phyloP scores from a whole-genome alignment of 192 early-diverging fungal species.

The Coemansia sp. region DNA sequence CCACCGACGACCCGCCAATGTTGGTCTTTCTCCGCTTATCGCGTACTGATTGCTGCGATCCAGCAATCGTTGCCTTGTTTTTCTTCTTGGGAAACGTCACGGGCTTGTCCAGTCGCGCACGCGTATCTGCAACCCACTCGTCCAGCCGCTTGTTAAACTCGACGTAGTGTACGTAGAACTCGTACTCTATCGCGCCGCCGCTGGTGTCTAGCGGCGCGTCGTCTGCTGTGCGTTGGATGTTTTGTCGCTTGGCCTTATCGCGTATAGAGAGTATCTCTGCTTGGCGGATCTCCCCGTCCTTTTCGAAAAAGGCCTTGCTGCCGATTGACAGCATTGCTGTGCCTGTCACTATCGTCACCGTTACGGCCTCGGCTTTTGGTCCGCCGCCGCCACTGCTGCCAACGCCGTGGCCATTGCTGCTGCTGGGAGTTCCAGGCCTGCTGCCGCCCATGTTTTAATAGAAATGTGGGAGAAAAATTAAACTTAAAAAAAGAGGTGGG shows the following conservation, averaged over 20 bases:
- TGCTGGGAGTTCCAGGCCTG: slow-evolving; percentile 41
- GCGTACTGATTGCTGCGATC: slow-evolving; percentile 37
- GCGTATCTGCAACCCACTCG: slow-evolving; percentile 83
- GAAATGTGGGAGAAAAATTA: not conserved
- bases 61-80: slow-evolving; percentile 37
- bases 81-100: slow-evolving; percentile 76
- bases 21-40: slow-evolving; percentile 58
- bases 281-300: slow-evolving; percentile 69
- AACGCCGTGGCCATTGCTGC: not conserved
- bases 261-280: slow-evolving; percentile 89
- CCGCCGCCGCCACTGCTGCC: not conserved
- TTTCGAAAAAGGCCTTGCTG: slow-evolving; percentile 66
- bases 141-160: slow-evolving; percentile 99
- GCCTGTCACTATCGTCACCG: slow-evolving; percentile 15
- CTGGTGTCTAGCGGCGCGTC: slow-evolving; percentile 49
- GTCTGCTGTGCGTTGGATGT: slow-evolving; percentile 46
- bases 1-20: slow-evolving; percentile 47
- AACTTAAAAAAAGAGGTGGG: not conserved
- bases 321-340: slow-evolving; percentile 57
- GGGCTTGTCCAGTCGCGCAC: slow-evolving; percentile 68
- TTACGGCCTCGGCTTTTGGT: slow-evolving; percentile 27
- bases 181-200: slow-evolving; percentile 47
- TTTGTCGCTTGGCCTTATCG: slow-evolving; percentile 50
- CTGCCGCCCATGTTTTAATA: slow-evolving; percentile 35
- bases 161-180: slow-evolving; percentile 97